A percentile compares a stretch with the other conserved stretches of the same genome.
Conservation (phyloP, 768 basidiomycete genomes). For the Cystofilobasidium macerans region DNA sequence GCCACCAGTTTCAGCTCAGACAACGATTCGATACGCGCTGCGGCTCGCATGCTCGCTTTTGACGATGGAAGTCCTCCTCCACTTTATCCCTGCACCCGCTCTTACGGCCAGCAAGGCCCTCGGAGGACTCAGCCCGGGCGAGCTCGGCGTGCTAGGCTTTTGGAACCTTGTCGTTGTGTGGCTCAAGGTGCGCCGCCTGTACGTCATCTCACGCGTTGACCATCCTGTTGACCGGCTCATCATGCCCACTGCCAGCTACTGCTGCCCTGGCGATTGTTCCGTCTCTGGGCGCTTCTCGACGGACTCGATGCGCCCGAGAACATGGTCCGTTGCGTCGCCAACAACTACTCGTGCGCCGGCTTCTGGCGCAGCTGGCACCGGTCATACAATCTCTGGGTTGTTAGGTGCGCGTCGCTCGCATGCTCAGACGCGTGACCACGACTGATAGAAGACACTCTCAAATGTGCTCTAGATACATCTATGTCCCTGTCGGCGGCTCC, state of each 20-base stretch:
- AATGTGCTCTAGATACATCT: constrained; percentile 94
- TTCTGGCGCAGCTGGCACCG: constrained; percentile 98
- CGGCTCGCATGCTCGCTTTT: constrained; percentile 16
- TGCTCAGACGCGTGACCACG: too few relatives aligned
- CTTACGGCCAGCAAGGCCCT: constrained; percentile 84
- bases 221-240: constrained; percentile 12
- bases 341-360: constrained; percentile 83
- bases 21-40: neutral
- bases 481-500: constrained; percentile 78
- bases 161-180: constrained; percentile 95
- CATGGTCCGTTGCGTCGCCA: constrained; percentile 96
- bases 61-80: constrained; percentile 81
- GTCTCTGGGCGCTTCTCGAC: constrained; percentile 49
- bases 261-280: constrained; percentile 18
- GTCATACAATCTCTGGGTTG: constrained; percentile 89
- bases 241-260: constrained; percentile 6
- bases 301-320: constrained; percentile 93
- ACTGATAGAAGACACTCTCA: too few relatives aligned
- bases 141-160: constrained; percentile 86
- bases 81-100: constrained; percentile 92
- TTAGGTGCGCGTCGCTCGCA: constrained; percentile 44
- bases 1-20: neutral
- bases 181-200: constrained; percentile 60
- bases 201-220: neutral
- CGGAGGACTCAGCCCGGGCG: constrained; percentile 60